A percentile compares a stretch with the other conserved stretches of the same genome.
Conservation (phyloP, 2,329 filamentous ascomycete genomes). For the Helicocarpus griseus region DNA sequence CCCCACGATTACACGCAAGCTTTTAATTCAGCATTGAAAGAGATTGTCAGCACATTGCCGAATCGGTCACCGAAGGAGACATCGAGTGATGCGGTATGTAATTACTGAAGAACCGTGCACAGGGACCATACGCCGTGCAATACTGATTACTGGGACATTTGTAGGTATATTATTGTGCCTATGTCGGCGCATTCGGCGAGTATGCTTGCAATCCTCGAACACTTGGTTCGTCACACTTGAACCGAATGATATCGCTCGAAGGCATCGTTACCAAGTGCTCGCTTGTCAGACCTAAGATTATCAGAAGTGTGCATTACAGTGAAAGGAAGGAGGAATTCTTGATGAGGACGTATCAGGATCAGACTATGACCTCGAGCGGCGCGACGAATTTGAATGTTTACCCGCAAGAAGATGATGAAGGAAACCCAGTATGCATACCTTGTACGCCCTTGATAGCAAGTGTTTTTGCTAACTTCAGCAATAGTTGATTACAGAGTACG, state of each 20-base stretch:
- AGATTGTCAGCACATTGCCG: slow-evolving; percentile 71
- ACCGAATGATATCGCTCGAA: slow-evolving; percentile 94
- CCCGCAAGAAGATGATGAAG: slow-evolving; percentile 84
- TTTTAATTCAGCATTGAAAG: slow-evolving; percentile 83
- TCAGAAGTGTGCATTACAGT: slow-evolving; percentile 96
- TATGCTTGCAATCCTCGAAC: slow-evolving; percentile 92
- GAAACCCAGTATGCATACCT: slow-evolving; percentile 55
- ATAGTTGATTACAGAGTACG: slow-evolving; percentile 81
- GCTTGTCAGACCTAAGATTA: slow-evolving; percentile 89
- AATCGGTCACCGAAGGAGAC: slow-evolving; percentile 67
- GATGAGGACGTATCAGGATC: slow-evolving; percentile 83
- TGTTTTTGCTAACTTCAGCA: not conserved
- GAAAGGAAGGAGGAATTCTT: slow-evolving; percentile 79
- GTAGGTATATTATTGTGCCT: slow-evolving; percentile 86
- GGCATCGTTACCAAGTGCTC: slow-evolving; percentile 96
- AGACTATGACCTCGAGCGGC: slow-evolving; percentile 88
- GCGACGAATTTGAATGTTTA: slow-evolving; percentile 86
- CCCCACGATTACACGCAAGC: slow-evolving; percentile 84
- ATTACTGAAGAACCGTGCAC: not conserved
- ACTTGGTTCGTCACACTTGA: slow-evolving; percentile 77
- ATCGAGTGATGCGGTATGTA: slow-evolving; percentile 58
- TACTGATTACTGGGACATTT: not conserved
- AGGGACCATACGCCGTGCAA: not conserved
- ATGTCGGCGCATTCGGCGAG: slow-evolving; percentile 88
- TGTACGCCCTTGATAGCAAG: not conserved